These are phyloP conservation scores for Mortierella antarctica DNA, from an alignment of 192 early-diverging fungal species.

Conservation along the genomic window DNA sequence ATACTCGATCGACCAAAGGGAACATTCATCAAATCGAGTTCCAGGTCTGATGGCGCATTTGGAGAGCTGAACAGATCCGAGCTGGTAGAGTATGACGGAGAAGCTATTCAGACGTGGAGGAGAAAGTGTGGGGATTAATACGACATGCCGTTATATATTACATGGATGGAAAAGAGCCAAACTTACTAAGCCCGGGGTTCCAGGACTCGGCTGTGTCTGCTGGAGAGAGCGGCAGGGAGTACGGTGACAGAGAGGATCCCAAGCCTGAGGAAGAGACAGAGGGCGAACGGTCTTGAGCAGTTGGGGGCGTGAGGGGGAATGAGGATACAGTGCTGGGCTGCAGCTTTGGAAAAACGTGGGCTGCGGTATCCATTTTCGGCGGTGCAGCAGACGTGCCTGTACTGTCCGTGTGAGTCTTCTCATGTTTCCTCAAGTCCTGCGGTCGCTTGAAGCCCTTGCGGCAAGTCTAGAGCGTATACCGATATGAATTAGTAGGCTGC, in stretches of 20 bases:
- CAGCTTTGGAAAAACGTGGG: conserved; percentile 20
- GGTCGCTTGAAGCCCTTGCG: conserved; percentile 91
- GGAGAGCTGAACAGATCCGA: conserved; percentile 46
- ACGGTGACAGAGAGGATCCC: conserved; percentile 26
- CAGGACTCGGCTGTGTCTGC: conserved; percentile 44
- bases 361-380: conserved; percentile 5
- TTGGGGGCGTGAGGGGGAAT: conserved; percentile 32
- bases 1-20: conserved; percentile 7
- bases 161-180: not conserved
- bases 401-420: conserved; percentile 77
- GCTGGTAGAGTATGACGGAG: conserved; percentile 41
- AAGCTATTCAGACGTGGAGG: conserved; percentile 3
- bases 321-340: conserved; percentile 6
- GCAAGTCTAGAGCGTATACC: conserved; percentile 65
- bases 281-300: conserved; percentile 32
- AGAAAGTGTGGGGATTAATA: not conserved
- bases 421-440: conserved; percentile 96
- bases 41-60: conserved; percentile 13
- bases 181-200: conserved; percentile 52
- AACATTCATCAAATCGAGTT: conserved; percentile 32
- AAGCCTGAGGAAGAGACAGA: conserved; percentile 24
- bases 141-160: not conserved
- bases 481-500: not conserved
- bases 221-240: conserved; percentile 33
- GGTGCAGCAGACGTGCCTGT: conserved; percentile 17